Conservation (phyloP, 108 stramenopile species). For the Thalassiosira profunda region DNA sequence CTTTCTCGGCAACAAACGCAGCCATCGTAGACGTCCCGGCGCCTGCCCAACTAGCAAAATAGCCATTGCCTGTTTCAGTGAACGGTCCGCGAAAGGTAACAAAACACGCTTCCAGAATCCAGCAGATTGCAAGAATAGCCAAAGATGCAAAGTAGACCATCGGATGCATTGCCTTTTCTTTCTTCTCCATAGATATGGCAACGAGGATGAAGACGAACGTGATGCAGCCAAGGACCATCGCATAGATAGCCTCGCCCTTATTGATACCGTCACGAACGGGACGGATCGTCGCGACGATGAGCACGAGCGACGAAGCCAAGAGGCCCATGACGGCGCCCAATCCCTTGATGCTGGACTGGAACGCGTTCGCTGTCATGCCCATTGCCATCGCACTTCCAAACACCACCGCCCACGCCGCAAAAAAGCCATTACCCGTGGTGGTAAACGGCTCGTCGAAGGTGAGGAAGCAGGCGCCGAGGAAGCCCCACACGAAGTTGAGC, state of each 20-base stretch:
- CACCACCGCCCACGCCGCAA: slow-evolving; percentile 54
- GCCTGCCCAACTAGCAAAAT: slow-evolving; percentile 13
- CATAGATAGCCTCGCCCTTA: slow-evolving; percentile 11
- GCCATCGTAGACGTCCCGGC: neutral
- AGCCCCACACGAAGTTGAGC: slow-evolving; percentile 42
- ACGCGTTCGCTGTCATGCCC: slow-evolving; percentile 12
- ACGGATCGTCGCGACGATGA: slow-evolving; percentile 29
- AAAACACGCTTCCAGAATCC: slow-evolving; percentile 51
- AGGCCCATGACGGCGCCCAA: slow-evolving; percentile 46
- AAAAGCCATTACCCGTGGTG: slow-evolving; percentile 56
- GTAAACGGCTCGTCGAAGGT: slow-evolving; percentile 53
- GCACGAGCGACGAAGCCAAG: slow-evolving; percentile 25
- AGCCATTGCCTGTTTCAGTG: slow-evolving; percentile 34
- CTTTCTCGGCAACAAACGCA: neutral
- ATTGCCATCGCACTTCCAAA: slow-evolving; percentile 34
- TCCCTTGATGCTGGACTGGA: slow-evolving; percentile 14
- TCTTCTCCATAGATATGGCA: slow-evolving; percentile 6
- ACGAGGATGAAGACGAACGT: neutral
- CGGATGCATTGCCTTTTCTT: neutral
- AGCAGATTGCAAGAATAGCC: slow-evolving; percentile 29
- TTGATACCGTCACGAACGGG: neutral
- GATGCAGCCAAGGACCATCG: slow-evolving; percentile 6
- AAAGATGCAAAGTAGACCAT: neutral
- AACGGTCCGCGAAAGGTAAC: slow-evolving; percentile 65
- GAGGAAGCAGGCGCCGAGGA: slow-evolving; percentile 57